Base-by-base conservation (phyloP, 345 rosid genomes). In the Carallia pectinifolia region DNA sequence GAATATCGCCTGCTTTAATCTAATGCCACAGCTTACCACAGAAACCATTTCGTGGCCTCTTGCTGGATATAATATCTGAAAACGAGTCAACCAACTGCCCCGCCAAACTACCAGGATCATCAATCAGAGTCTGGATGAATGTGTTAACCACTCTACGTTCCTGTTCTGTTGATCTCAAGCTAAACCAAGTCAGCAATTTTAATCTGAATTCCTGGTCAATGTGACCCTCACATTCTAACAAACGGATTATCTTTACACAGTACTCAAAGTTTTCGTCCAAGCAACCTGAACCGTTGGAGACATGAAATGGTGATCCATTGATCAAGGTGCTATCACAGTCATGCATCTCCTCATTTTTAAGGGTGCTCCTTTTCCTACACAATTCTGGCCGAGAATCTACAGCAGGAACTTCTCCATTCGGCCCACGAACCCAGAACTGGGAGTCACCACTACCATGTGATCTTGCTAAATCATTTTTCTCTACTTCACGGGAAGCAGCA, bases 141-240 rank as follows among this genome's bases (percentile, higher is more conserved):
- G 93, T 87, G 73, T 85, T 88, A 69, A 96, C 97, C 69, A 96
- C 94, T 58, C 98, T 82, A 16, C 97, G 90, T 72, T 96, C 97
- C 67, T 87, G 96, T 52, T 82, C 87, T 0, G 89, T 87, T 10
- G 99, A 90, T 77, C 93, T 80, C 79, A 92, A 73, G 81, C 99
- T 88, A 81, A 85, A 96, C 99, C 99, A 96, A 47, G 99, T 92
- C 64, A 96, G 75, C 82, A 96, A 82, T 75, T 85, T 96, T 75
- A 90, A 72, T 78, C 99, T 87, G 76, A 96, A 96, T 50, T 86
- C 89, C 79, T 79, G 89, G 61, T 84, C 76, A 3, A 96, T 88
- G 72, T 88, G 86, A 58, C 96, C 97, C 71, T 75, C 90, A 27
- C 96, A 80, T 82, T 96, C 99, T 61, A 96, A 85, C 87, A 86